Evolutionary conservation across 768 basidiomycete genomes (phyloP), one percentile per base, ranked within the genome.

Genomic region (Erythrobasidium yunnanense): DNA sequence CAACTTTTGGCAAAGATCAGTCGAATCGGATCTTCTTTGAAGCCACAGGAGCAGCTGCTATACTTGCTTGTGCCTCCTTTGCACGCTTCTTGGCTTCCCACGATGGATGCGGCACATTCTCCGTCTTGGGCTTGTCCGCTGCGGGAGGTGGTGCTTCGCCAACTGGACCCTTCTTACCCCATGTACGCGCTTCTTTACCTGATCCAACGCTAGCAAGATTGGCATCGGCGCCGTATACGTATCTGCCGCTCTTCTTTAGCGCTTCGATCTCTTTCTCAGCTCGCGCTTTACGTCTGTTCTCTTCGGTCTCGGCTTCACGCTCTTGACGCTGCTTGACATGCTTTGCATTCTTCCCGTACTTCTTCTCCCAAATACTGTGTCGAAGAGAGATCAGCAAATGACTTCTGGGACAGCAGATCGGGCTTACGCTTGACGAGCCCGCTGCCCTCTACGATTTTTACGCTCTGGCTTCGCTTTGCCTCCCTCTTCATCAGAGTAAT

Each of bases 291-390:
- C 30, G 72, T 38, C 71, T 73, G 62, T 77, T 77, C 46, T 72
- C 74, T 67, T 78, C 75, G 70, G 71, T 66, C 11, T 66, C 65
- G 34, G 65, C 65, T 22, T 68, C 69, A 22, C 62, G 68, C 6
- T 70, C 67, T 4, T 2, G 13, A 1, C 55, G 27, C 46, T 83
- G 86, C 77, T 87, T 86, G 77, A 92, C 81, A 75, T 97, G 93
- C 74, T 93, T 95, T 23, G 93, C 92, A 68, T 85, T 83, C 67
- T 80, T 82, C 52, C 93, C 93, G 71, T 84, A 97, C 76, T 91
- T 96, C 78, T 90, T 92, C 78, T 96, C 93, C 92, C 93, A 96
- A 70, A 97, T 95, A 1, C 92, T 96, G 72, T 22, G 23, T n/a
- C 32, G n/a, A 4, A 20, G 57, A 32, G 33, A 52, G 23, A 46